phyloP scores from a whole-genome alignment of 169 alveolate species.

The Condylostoma magnum region DNA sequence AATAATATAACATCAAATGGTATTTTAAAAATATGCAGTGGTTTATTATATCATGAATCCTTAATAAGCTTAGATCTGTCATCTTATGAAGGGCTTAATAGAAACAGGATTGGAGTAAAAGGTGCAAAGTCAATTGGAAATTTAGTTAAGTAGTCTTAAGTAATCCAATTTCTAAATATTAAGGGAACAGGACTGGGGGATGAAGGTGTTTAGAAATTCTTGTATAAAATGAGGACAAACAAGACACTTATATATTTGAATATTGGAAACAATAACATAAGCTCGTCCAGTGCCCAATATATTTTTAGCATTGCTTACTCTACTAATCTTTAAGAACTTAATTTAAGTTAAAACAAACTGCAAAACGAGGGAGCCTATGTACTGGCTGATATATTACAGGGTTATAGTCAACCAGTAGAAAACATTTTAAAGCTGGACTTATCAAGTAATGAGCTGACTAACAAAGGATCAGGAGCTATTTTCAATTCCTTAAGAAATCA shows the following conservation, averaged over 20 bases:
- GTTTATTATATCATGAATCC: not conserved
- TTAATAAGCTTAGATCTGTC: slow-evolving; percentile 28
- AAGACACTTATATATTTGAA: not conserved
- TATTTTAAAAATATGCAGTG: not conserved
- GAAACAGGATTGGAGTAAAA: slow-evolving; percentile 12
- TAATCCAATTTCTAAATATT: not conserved
- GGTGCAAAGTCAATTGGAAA: not conserved
- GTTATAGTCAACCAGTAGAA: not conserved
- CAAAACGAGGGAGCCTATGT: slow-evolving; percentile 24
- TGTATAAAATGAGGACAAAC: not conserved
- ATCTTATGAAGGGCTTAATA: slow-evolving; percentile 9
- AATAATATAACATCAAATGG: slow-evolving; percentile 19
- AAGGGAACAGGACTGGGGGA: not conserved
- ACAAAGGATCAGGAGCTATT: no score
- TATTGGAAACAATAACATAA: not conserved
- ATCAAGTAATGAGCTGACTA: not conserved
- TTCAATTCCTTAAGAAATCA: no score
- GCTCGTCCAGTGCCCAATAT: not conserved
- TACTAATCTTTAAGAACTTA: not conserved
- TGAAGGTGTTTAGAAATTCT: not conserved
- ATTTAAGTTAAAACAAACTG: not conserved
- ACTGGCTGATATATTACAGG: not conserved
- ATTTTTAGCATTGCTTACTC: not conserved
- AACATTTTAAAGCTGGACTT: not conserved
- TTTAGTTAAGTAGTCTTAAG: not conserved